A percentile compares a stretch with the other conserved stretches of the same genome.
phyloP scores from a whole-genome alignment of 139 green algal species.

The Mesotaenium endlicherianum region DNA sequence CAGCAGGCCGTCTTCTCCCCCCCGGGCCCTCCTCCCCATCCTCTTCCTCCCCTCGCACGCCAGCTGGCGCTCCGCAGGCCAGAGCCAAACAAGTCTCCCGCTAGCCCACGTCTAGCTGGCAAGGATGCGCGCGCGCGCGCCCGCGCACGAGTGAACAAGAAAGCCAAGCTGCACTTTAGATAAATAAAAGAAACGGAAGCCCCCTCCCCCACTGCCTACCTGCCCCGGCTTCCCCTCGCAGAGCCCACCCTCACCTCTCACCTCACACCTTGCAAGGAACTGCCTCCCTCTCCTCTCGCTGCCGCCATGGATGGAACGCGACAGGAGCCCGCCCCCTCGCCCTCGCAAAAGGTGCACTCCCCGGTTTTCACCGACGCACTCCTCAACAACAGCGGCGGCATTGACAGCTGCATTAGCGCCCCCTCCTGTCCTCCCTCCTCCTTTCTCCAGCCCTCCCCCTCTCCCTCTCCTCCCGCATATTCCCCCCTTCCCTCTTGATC shows the following conservation, averaged over 20 bases:
- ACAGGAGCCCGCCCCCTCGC: background rate
- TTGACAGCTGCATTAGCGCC: background rate
- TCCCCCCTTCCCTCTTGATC: background rate
- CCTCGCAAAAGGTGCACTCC: background rate
- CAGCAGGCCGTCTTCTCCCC: too few relatives aligned
- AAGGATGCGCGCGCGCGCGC: too few relatives aligned
- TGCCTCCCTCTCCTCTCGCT: background rate
- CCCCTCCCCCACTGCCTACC: background rate
- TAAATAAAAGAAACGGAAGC: background rate
- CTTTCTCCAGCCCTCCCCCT: background rate
- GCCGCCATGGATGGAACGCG: background rate
- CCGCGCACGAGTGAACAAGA: background rate
- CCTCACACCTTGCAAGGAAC: background rate
- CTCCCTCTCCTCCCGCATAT: background rate
- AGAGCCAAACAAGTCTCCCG: too few relatives aligned
- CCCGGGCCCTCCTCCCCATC: too few relatives aligned
- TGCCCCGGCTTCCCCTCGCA: background rate
- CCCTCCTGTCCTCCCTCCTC: background rate
- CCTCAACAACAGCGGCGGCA: background rate
- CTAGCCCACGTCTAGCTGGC: too few relatives aligned
- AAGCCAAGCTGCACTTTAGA: background rate
- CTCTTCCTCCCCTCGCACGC: too few relatives aligned
- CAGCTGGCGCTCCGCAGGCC: too few relatives aligned
- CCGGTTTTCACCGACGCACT: background rate
- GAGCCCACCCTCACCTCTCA: background rate